phyloP scores from a whole-genome alignment of 495 filamentous ascomycete genomes.

The Penicillium nucicola region DNA sequence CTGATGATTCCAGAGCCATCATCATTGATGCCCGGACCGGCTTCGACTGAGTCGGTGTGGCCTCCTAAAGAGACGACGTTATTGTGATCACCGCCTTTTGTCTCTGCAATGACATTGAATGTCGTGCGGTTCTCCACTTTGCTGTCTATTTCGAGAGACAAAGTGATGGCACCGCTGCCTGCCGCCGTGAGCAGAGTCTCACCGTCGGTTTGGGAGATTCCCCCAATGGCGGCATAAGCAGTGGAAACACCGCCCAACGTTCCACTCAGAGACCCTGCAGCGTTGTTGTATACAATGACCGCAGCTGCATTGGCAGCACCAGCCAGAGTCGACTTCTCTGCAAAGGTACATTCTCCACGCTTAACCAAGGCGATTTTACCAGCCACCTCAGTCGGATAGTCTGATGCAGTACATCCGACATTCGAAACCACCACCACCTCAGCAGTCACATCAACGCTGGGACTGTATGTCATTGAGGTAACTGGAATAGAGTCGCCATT shows the following conservation, averaged over 20 bases:
- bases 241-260: conserved; percentile 53
- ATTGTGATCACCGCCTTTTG: conserved; percentile 60
- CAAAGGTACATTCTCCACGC: conserved; percentile 61
- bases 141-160: conserved; percentile 32
- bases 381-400: conserved; percentile 52
- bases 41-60: conserved; percentile 67
- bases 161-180: conserved; percentile 27
- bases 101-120: conserved; percentile 67
- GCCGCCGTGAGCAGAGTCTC: conserved; percentile 40
- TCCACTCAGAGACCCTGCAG: conserved; percentile 43
- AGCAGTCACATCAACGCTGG: conserved; percentile 43
- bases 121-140: conserved; percentile 47
- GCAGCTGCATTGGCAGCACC: conserved; percentile 57
- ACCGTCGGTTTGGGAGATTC: conserved; percentile 53
- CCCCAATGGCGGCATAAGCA: conserved; percentile 50
- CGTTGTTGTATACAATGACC: conserved; percentile 66
- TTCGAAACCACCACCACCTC: conserved; percentile 48
- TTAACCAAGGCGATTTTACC: conserved; percentile 61
- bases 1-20: conserved; percentile 64
- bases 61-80: conserved; percentile 63
- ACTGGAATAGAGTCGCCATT: conserved; percentile 24
- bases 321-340: conserved; percentile 56
- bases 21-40: conserved; percentile 64
- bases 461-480: conserved; percentile 43
- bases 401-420: conserved; percentile 53